Percentiles rank a stretch among this genome's conserved stretches.
phyloP scores from a whole-genome alignment of 148 eudicot genomes.

The Rhododendron molle region DNA sequence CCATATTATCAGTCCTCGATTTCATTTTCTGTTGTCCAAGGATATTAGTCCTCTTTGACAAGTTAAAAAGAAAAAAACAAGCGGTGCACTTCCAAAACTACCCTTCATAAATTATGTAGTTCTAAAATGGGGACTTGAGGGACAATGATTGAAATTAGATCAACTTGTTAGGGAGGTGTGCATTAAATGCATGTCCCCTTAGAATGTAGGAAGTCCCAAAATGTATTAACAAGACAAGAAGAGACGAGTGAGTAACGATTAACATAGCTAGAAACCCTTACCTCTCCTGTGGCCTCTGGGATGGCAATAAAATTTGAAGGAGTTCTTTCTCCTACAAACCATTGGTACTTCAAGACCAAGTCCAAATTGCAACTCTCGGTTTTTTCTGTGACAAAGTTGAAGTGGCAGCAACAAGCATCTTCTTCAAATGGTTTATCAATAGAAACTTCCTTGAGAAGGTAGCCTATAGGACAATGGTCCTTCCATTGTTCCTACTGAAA shows the following conservation, averaged over 20 bases:
- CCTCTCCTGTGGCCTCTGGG: slow-evolving; percentile 72
- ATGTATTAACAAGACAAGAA: neutral
- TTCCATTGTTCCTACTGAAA: slow-evolving; percentile 83
- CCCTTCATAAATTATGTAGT: neutral
- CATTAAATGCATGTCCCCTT: neutral
- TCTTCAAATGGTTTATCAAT: slow-evolving; percentile 82
- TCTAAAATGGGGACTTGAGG: neutral
- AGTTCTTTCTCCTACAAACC: slow-evolving; percentile 78
- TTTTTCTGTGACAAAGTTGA: slow-evolving; percentile 59
- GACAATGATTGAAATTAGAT: neutral
- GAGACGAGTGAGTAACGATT: neutral
- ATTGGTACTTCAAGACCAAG: slow-evolving; percentile 74
- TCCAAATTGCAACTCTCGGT: slow-evolving; percentile 40
- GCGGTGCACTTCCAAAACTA: neutral
- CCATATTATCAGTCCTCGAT: neutral
- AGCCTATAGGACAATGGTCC: slow-evolving; percentile 75
- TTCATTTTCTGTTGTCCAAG: neutral
- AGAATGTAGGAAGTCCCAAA: neutral
- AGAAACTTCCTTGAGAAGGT: slow-evolving; percentile 72
- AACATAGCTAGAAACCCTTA: slow-evolving; percentile 25
- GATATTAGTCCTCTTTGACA: neutral
- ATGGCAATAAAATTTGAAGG: slow-evolving; percentile 65
- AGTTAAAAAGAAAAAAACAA: neutral
- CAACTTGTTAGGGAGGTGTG: neutral
- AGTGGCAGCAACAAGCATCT: slow-evolving; percentile 93